A percentile compares a stretch with the other conserved stretches of the same genome.
Conservation (phyloP, 1,139 yeast genomes). For the Hyphopichia pseudoburtonii region DNA sequence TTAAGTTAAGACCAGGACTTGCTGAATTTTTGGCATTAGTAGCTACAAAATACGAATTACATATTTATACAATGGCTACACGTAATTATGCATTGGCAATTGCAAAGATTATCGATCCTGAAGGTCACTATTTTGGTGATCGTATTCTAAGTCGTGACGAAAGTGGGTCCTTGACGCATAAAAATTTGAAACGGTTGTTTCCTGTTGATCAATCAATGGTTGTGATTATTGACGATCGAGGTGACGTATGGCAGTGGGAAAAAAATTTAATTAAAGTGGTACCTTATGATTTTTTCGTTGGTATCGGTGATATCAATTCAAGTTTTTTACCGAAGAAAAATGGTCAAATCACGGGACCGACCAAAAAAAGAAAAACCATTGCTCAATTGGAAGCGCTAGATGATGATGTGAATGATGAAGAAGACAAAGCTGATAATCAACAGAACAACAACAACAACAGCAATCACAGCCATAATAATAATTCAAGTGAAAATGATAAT, state of each 20-base stretch:
- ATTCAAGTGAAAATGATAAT: slow-evolving; percentile 7
- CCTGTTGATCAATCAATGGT: slow-evolving; percentile 98
- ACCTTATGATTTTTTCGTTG: slow-evolving; percentile 94
- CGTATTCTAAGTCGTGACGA: slow-evolving; percentile 92
- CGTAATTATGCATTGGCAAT: slow-evolving; percentile 88
- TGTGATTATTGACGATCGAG: slow-evolving; percentile 93
- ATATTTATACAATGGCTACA: slow-evolving; percentile 99
- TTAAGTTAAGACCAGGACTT: slow-evolving; percentile 88
- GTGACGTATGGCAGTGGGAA: slow-evolving; percentile 99
- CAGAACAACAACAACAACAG: too few relatives aligned
- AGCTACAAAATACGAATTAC: slow-evolving; percentile 75
- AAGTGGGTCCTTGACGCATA: slow-evolving; percentile 88
- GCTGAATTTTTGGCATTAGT: slow-evolving; percentile 65
- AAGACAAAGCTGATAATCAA: slow-evolving; percentile 13
- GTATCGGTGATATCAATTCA: slow-evolving; percentile 96
- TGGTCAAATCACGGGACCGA: slow-evolving; percentile 69
- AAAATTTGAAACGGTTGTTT: slow-evolving; percentile 81
- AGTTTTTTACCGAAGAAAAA: slow-evolving; percentile 83
- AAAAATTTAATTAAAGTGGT: slow-evolving; percentile 86
- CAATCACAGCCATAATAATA: too few relatives aligned
- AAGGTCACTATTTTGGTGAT: slow-evolving; percentile 82
- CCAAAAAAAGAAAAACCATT: slow-evolving; percentile 57
- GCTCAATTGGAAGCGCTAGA: slow-evolving; percentile 46
- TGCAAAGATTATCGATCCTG: slow-evolving; percentile 90
- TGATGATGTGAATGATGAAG: slow-evolving; percentile 10